Base-by-base conservation (phyloP, 768 basidiomycete species). In the Boletus vinaceobasis region DNA sequence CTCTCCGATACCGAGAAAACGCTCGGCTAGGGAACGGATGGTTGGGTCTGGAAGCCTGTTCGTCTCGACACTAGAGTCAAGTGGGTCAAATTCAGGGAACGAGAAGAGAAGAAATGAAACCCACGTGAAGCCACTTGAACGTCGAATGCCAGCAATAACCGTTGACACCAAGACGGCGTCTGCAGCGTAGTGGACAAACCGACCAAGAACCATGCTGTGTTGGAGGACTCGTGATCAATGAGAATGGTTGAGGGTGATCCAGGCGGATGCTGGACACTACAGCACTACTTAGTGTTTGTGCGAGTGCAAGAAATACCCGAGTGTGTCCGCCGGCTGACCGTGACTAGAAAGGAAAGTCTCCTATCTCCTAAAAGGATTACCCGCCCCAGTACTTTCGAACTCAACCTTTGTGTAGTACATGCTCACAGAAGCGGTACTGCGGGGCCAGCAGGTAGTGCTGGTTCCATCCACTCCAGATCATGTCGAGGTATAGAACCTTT, bases 131-230 rank as follows among this genome's bases (percentile, higher is more conserved):
- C 95, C 95, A 56, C 88, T 95, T 17, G 93, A 87, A 55, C 91
- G 85, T 69, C 86, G 86, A 56, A 98, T 86, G 31, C 96, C 96
- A 37, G 96, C 96, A 38, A 95, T 73, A 7, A 98, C 81, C 13
- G 96, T 92, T 15, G 94, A 94, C 36, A 98, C 61, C 33, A 98
- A 77, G 48, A 91, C 81, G 14, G 87, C 89, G 67, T 98, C 96
- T 43, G 90, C 73, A 26, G 88, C 81, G 63, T 90, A 93, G 71
- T 96, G 94, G 33, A 86, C 72, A 17, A 97, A 70, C 71, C 84
- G 82, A 61, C 91, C 94, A 17, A 71, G 65, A 33, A 90, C 75
- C 78, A 86, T 85, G 62, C 54, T 65, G 54, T 47, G 27, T 13
- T 32, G 42, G 26, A 46, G 21, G 33, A 39, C 21, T 32, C 33